Conservation (phyloP, 192 early-diverging fungal genomes). For the Thoreauomyces humboldtii region DNA sequence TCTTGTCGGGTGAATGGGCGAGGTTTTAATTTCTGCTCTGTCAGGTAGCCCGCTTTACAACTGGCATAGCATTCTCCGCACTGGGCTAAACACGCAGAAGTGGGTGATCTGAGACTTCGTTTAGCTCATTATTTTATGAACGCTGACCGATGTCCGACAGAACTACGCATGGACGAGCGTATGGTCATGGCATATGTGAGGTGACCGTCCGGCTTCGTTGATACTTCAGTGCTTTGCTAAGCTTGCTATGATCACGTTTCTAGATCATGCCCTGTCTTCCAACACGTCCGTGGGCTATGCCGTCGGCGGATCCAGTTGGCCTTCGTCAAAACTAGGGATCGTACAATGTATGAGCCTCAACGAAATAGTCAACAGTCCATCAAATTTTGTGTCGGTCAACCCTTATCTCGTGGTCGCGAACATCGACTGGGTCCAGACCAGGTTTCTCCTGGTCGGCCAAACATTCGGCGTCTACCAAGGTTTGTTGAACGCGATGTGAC, state of each 20-base stretch:
- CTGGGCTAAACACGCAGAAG: conserved; percentile 35
- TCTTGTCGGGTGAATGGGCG: too few relatives aligned
- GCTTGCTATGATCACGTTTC: neutral
- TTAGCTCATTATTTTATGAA: too few relatives aligned
- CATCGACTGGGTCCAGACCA: conserved; percentile 29
- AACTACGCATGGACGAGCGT: conserved; percentile 42
- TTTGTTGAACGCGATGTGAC: neutral
- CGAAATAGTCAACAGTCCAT: conserved; percentile 45
- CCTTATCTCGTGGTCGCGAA: conserved; percentile 30
- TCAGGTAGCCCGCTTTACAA: conserved; percentile 35
- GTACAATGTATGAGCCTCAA: conserved; percentile 40
- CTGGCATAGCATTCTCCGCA: conserved; percentile 48
- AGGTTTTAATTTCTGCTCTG: too few relatives aligned
- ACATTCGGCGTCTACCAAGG: conserved; percentile 1
- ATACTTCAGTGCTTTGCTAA: neutral
- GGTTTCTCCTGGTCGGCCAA: conserved; percentile 14
- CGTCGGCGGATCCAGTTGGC: conserved; percentile 19
- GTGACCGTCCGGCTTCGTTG: neutral
- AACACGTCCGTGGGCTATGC: conserved; percentile 18
- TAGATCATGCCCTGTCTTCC: conserved; percentile 30
- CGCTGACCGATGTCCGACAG: conserved; percentile 19
- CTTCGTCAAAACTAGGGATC: conserved; percentile 31
- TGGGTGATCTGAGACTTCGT: conserved; percentile 5
- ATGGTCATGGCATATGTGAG: conserved; percentile 45
- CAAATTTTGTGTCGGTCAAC: conserved; percentile 32